A percentile compares a stretch with the other conserved stretches of the same genome.
phyloP scores from a whole-genome alignment of 2,329 filamentous ascomycete species.

The Tolypocladium nubicola region DNA sequence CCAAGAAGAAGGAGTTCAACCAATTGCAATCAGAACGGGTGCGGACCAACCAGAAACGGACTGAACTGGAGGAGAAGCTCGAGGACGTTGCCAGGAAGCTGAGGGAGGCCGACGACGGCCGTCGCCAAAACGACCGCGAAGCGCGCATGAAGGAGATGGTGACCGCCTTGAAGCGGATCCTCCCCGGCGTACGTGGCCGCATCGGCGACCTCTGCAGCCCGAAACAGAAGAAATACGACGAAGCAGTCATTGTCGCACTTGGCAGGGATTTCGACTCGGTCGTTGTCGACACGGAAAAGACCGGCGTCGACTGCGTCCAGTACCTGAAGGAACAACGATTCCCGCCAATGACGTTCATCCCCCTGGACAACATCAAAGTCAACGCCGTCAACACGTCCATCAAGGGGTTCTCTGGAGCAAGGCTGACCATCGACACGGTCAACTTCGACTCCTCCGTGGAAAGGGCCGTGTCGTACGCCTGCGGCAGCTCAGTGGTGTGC shows the following conservation, averaged over 20 bases:
- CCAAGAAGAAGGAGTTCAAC: constrained; percentile 87
- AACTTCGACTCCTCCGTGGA: constrained; percentile 84
- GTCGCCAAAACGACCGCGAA: constrained; percentile 78
- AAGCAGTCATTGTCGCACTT: constrained; percentile 84
- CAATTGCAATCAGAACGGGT: constrained; percentile 74
- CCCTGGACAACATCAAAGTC: constrained; percentile 94
- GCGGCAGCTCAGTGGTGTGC: constrained; percentile 89
- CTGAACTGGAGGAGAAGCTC: constrained; percentile 86
- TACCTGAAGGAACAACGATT: constrained; percentile 86
- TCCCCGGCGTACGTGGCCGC: constrained; percentile 81
- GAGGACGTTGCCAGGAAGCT: constrained; percentile 71
- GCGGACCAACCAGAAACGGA: constrained; percentile 68
- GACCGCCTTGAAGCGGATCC: constrained; percentile 77
- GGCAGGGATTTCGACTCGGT: constrained; percentile 91
- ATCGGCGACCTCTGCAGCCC: constrained; percentile 88
- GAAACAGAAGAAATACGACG: constrained; percentile 93
- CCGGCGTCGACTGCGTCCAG: constrained; percentile 85
- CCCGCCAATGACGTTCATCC: constrained; percentile 86
- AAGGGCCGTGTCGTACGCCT: constrained; percentile 89
- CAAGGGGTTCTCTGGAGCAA: constrained; percentile 77
- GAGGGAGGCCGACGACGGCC: constrained; percentile 75
- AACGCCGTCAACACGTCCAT: constrained; percentile 81
- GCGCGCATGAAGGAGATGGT: constrained; percentile 72
- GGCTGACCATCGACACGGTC: constrained; percentile 90
- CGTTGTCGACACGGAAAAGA: constrained; percentile 91